Conservation (phyloP, 1,139 yeast genomes). For the Saccharomyces hybrid region DNA sequence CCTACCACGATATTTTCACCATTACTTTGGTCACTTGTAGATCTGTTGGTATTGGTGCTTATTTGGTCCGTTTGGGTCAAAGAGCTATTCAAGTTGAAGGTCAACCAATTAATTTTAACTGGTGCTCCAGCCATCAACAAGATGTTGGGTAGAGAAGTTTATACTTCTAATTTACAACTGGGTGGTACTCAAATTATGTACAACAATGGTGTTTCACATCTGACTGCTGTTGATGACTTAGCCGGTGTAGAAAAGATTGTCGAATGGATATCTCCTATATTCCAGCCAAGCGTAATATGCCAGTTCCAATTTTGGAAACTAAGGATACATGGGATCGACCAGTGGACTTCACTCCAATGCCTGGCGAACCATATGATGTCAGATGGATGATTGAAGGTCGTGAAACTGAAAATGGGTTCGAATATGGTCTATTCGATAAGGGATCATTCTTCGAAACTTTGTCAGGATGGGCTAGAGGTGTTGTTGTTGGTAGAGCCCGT, state of each 20-base stretch:
- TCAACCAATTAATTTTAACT: constrained; percentile 93
- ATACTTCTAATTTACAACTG: constrained; percentile 89
- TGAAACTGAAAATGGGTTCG: constrained; percentile 61
- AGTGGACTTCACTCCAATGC: constrained; percentile 70
- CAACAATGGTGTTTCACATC: constrained; percentile 93
- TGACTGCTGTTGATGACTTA: constrained; percentile 90
- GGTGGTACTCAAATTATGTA: constrained; percentile 99
- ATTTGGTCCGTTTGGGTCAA: constrained; percentile 93
- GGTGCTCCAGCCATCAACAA: constrained; percentile 99
- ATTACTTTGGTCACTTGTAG: constrained; percentile 94
- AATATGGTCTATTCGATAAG: constrained; percentile 83
- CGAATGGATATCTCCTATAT: constrained; percentile 94
- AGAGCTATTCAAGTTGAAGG: constrained; percentile 98
- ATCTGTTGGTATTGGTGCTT: constrained; percentile 99
- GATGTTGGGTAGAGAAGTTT: constrained; percentile 91
- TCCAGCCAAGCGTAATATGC: constrained; percentile 84
- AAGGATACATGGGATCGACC: constrained; percentile 91
- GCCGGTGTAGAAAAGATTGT: constrained; percentile 93
- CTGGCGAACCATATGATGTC: constrained; percentile 75
- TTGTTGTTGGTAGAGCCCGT: constrained; percentile 96
- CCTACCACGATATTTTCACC: constrained; percentile 94
- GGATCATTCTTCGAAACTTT: constrained; percentile 94
- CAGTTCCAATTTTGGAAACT: constrained; percentile 82
- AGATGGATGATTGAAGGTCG: constrained; percentile 93
- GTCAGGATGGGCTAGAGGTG: constrained; percentile 98